Percentiles rank a stretch among this genome's conserved stretches.
Evolutionary conservation across 2,329 filamentous ascomycete species (phyloP).

Genomic region (Arthrocladium fulminans): DNA sequence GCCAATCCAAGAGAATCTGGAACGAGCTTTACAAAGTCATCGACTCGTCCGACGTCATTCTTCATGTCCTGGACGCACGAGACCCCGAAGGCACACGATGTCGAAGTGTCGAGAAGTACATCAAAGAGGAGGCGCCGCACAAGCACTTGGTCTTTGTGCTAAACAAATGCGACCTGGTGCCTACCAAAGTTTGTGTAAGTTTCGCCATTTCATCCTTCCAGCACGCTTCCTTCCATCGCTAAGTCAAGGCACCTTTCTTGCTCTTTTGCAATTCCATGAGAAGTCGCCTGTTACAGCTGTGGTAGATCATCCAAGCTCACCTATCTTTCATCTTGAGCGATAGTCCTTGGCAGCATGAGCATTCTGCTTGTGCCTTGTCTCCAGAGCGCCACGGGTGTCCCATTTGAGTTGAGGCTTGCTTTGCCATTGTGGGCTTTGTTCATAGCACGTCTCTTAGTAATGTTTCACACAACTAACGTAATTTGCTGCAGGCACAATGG

Average conservation of each 20-base stretch:
- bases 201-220: conserved; percentile 10
- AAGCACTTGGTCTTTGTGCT: conserved; percentile 88
- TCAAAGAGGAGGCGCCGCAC: conserved; percentile 85
- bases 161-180: conserved; percentile 89
- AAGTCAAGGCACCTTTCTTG: conserved; percentile 78
- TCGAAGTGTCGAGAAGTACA: conserved; percentile 83
- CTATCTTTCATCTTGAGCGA: conserved; percentile 24
- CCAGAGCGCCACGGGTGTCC: conserved; percentile 69
- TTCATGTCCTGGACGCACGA: conserved; percentile 87
- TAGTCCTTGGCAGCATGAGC: conserved; percentile 10
- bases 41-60: conserved; percentile 85
- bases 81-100: conserved; percentile 87
- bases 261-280: conserved; percentile 57
- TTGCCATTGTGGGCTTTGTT: conserved; percentile 48
- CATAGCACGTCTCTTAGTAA: conserved; percentile 95
- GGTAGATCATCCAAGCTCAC: conserved; percentile 82
- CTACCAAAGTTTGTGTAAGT: conserved; percentile 92
- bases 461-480: conserved; percentile 72
- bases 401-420: conserved; percentile 94
- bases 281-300: conserved; percentile 96
- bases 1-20: conserved; percentile 92
- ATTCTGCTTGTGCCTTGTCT: conserved; percentile 74
- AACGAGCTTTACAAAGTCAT: conserved; percentile 95
- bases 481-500: conserved; percentile 68
- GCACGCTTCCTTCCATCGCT: conserved; percentile 51